These are phyloP conservation scores for Salix viminalis DNA, from an alignment of 345 rosid species.

Conservation along the genomic window DNA sequence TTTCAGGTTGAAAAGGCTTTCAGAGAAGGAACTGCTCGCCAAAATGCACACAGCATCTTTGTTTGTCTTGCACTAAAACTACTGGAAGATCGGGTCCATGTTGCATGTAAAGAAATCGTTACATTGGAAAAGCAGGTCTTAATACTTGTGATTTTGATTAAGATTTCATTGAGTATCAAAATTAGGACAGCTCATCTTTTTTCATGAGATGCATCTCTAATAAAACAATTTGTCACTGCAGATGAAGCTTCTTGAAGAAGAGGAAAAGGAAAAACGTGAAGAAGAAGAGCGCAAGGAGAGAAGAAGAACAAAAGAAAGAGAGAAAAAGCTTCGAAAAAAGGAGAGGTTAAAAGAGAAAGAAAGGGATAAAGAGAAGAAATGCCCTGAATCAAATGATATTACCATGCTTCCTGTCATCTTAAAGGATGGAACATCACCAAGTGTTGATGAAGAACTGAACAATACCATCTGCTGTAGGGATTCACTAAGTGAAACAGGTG, in stretches of 20 bases:
- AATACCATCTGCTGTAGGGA: conserved; percentile 32
- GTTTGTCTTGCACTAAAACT: conserved; percentile 77
- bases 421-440: conserved; percentile 40
- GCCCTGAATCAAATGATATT: conserved; percentile 29
- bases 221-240: conserved; percentile 25
- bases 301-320: conserved; percentile 81
- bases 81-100: conserved; percentile 85
- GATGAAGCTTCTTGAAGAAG: conserved; percentile 93
- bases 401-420: conserved; percentile 20
- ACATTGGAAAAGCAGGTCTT: conserved; percentile 91
- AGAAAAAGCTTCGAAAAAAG: conserved; percentile 88
- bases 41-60: conserved; percentile 96
- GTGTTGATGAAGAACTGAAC: conserved; percentile 41
- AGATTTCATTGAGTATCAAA: conserved; percentile 3
- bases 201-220: background rate
- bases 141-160: conserved; percentile 9
- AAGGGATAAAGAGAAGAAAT: conserved; percentile 55
- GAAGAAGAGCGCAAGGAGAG: conserved; percentile 92
- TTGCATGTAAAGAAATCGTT: conserved; percentile 93
- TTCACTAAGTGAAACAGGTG: conserved; percentile 37
- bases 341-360: conserved; percentile 92
- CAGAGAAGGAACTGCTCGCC: conserved; percentile 96
- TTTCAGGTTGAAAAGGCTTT: conserved; percentile 96
- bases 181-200: background rate
- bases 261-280: conserved; percentile 90